phyloP scores from a whole-genome alignment of 2,329 filamentous ascomycete genomes.

The Diaporthe longicolla region DNA sequence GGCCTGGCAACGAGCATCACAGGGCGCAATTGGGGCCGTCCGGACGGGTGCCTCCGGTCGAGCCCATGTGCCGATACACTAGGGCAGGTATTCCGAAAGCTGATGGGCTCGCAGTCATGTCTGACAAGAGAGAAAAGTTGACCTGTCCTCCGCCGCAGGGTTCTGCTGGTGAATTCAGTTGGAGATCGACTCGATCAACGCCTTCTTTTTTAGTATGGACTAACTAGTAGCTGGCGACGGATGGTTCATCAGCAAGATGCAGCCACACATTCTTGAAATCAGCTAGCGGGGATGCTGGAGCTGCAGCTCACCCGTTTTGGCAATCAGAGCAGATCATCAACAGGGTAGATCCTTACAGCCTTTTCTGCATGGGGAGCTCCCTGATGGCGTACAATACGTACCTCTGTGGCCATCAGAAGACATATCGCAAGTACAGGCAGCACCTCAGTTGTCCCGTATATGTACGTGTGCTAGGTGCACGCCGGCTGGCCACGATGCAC shows the following conservation, averaged over 20 bases:
- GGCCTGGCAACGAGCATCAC: neutral
- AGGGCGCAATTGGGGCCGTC: neutral
- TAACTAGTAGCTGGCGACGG: conserved; percentile 26
- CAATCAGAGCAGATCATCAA: conserved; percentile 29
- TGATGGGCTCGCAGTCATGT: neutral
- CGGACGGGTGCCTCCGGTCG: neutral
- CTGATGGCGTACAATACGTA: neutral
- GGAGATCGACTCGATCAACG: conserved; percentile 32
- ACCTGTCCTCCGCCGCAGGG: neutral
- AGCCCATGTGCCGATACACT: neutral
- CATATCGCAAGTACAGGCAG: neutral
- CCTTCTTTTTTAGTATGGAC: conserved; percentile 30
- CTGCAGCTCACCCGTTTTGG: conserved; percentile 42
- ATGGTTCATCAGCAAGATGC: conserved; percentile 40
- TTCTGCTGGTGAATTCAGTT: conserved; percentile 16
- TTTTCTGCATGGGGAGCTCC: neutral
- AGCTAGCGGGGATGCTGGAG: conserved; percentile 39
- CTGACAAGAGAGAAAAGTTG: conserved; percentile 9
- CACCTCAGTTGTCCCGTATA: neutral
- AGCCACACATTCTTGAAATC: conserved; percentile 31
- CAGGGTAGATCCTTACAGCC: conserved; percentile 41
- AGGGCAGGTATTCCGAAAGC: neutral
- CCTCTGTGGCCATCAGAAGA: neutral
- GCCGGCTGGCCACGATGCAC: neutral
- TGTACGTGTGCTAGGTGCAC: neutral